Evolutionary conservation across 2,329 filamentous ascomycete species (phyloP), one percentile per base, ranked within the genome.

Genomic region (Periconia macrospinosa): DNA sequence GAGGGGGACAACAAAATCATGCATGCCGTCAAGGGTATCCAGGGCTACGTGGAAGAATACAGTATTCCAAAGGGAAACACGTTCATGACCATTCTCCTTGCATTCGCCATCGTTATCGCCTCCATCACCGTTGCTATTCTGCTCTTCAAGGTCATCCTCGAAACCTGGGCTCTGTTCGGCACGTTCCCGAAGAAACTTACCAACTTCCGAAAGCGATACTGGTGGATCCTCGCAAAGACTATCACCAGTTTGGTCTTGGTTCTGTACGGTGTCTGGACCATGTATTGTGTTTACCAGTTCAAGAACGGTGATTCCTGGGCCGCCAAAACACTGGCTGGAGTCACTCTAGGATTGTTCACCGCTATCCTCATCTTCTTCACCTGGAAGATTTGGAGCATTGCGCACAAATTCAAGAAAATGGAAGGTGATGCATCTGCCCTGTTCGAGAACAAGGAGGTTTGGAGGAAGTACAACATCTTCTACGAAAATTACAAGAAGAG

Each of bases 281-380:
- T 97, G 42, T 97, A 96, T 76, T 97, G 93, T 73, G 84, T 99
- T 58, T 97, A 93, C 75, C 94, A 99, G 71, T 96, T 97, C 75
- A 94, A 89, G 1, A 84, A 87, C 41, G 92, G 93, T 54, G 94
- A 97, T 74, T 97, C 93, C 0, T 97, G 92, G 92, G 91, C 89
- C 8, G 92, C 92, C 44, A 94, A 95, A 73, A 63, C 83, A 0
- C 85, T 97, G 23, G 94, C 94, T 15, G 93, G 82, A 55, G 77
- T 96, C 17, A 96, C 92, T 0, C 82, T 97, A 1, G 85, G 75
- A 2, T 67, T 92, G 5, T 97, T 97, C 71, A 97, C 93, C 0
- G 85, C 75, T 15, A 74, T 97, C 37, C 79, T 99, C n/a, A 83
- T 70, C 7, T 95, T 90, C 76, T 97, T 97, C 74, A 87, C 85